Base-by-base conservation (phyloP, 1,284 basidiomycete species). In the Apiotrichum veenhuisii region DNA sequence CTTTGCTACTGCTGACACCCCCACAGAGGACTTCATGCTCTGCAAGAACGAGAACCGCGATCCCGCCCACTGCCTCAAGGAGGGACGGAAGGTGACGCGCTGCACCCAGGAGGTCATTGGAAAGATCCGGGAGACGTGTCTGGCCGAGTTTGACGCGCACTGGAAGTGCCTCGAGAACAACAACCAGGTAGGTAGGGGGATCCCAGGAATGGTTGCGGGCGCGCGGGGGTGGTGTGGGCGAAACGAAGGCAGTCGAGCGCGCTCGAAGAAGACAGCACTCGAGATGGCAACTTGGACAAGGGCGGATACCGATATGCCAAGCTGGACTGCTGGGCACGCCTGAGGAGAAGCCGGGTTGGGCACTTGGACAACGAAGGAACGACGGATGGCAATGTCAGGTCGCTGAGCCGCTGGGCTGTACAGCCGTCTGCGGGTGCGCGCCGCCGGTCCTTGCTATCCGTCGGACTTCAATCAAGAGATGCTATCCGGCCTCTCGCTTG, bases 11-110 rank as follows among this genome's bases (percentile, higher is more conserved):
- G n/a, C n/a, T n/a, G n/a, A n/a, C n/a, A 25, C 40, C 20, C 47
- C 23, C n/a, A 17, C 72, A 96, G 93, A 97, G 84, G 95, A 99
- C 81, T 98, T 98, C 73, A 97, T 99, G 92, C 87, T 98, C 56
- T 98, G 96, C 85, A 98, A 98, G 81, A 81, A 84, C 48, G 93
- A 98, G 81, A 87, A 84, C 74, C 82, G 84, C 55, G 87, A 97
- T 74, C 91, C 96, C 15, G 91, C 78, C 36, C 91, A 96, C 77
- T 99, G 96, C 79, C 77, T 98, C 77, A 89, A 90, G 82, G 96
- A 98, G 78, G 96, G 96, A 27, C 80, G 96, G 66, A 86, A 91
- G 70, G 95, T 98, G 59, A 98, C 96, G 54, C 83, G 96, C 68
- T 99, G 96, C 77, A 89, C 94, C 49, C 86, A 87, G 51, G 93